Percentiles rank a stretch among this genome's conserved stretches.
Evolutionary conservation across 2,329 filamentous ascomycete species (phyloP).

Genomic region (Microdochium nivale): DNA sequence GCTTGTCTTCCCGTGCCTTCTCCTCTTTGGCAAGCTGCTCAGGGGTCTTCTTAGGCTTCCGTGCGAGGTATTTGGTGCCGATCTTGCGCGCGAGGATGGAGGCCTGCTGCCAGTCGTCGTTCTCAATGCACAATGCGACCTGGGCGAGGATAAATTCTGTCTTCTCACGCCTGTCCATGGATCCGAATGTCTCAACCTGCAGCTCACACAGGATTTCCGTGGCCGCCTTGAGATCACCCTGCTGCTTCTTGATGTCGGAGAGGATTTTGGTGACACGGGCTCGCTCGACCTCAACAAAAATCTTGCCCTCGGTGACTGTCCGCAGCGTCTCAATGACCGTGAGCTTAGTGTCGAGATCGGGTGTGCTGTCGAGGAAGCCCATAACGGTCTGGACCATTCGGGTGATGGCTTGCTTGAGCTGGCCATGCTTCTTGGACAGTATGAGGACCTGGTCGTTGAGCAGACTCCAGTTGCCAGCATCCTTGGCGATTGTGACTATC

Average conservation of each 20-base stretch:
- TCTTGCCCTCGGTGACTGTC: conserved; percentile 98
- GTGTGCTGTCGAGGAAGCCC: conserved; percentile 79
- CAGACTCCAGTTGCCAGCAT: conserved; percentile 84
- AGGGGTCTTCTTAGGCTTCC: conserved; percentile 82
- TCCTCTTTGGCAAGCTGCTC: conserved; percentile 87
- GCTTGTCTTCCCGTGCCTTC: conserved; percentile 81
- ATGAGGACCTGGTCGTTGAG: conserved; percentile 95
- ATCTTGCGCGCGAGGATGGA: conserved; percentile 93
- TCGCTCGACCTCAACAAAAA: conserved; percentile 97
- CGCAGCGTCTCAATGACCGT: conserved; percentile 90
- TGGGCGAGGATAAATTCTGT: conserved; percentile 97
- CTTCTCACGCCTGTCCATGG: conserved; percentile 95
- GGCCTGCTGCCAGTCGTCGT: conserved; percentile 91
- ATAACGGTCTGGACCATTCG: conserved; percentile 99
- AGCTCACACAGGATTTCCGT: conserved; percentile 93
- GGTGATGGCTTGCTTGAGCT: conserved; percentile 97
- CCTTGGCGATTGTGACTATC: conserved; percentile 91
- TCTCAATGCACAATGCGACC: conserved; percentile 90
- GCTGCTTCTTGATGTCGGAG: conserved; percentile 93
- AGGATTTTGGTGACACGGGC: conserved; percentile 91
- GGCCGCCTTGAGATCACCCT: conserved; percentile 84
- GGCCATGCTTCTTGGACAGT: conserved; percentile 98
- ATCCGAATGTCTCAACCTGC: conserved; percentile 97
- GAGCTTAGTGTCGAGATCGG: conserved; percentile 79
- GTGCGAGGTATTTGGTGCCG: conserved; percentile 82